Evolutionary conservation across 2,329 filamentous ascomycete genomes (phyloP), one percentile per base, ranked within the genome.

Genomic region (Neonectria ditissima): DNA sequence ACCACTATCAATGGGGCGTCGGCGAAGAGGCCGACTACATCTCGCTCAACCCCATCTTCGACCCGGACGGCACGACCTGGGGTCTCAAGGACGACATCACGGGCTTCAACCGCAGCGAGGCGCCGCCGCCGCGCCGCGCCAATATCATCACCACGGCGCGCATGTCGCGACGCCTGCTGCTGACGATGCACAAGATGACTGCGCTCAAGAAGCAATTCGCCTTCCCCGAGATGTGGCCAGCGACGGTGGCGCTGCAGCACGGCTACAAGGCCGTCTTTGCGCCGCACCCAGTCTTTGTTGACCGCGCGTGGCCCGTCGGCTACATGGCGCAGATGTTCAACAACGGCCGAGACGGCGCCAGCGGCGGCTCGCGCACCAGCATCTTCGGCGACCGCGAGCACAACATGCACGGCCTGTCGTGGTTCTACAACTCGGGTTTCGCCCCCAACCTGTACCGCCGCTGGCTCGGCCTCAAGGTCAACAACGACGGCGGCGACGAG

Each of bases 171-270:
- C 89, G 89, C 50, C 87, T 97, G 51, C 85, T 98, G 14, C 83
- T 89, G 65, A 91, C 91, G 18, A 98, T 98, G 95, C 95, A 98
- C 82, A 87, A 89, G 59, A 94, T 97, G 81, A 97, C 94, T 4
- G 89, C 90, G 30, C 87, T 92, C 73, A 90, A 91, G 75, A 94
- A 94, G 72, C 92, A 97, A 78, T 92, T 92, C 68, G 97, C 96
- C 82, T 97, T 97, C 77, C 92, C 94, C 0, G 95, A 98, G 79
- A 97, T 97, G 94, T 97, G 93, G 93, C 93, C 94, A 0, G 91
- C 91, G 1, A 96, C 92, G 0, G 89, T 92, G 1, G 92, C 94
- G 1, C 85, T 98, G 10, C 94, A 97, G 64, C 94, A 97, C 76
- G 95, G 95, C 11, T 90, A 92, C 80, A 98, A 97, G 81, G 94